phyloP scores from a whole-genome alignment of 2,329 filamentous ascomycete genomes.

The Diaporthe humulicola region DNA sequence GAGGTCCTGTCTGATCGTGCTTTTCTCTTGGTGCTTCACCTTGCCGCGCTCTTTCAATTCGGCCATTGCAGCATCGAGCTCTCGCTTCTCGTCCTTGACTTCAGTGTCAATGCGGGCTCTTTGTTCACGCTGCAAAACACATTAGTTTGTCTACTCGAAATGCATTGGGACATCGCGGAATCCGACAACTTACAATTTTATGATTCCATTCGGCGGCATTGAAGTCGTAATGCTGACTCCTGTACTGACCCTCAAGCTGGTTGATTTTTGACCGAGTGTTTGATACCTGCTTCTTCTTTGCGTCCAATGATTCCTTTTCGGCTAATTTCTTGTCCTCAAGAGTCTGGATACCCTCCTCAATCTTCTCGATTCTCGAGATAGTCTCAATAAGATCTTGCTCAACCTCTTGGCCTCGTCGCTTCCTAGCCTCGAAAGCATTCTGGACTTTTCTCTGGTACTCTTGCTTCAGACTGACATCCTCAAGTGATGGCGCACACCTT shows the following conservation, averaged over 20 bases:
- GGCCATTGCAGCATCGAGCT: slow-evolving; percentile 41
- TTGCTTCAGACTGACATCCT: slow-evolving; percentile 78
- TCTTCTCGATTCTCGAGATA: slow-evolving; percentile 54
- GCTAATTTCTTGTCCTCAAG: slow-evolving; percentile 65
- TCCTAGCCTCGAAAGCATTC: slow-evolving; percentile 66
- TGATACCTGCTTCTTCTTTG: slow-evolving; percentile 65
- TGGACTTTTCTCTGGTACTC: slow-evolving; percentile 73
- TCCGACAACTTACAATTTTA: slow-evolving; percentile 63
- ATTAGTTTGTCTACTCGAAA: slow-evolving; percentile 10
- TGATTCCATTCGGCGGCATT: slow-evolving; percentile 79
- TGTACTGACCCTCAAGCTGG: slow-evolving; percentile 72
- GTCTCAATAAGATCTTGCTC: slow-evolving; percentile 65
- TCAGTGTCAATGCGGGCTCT: slow-evolving; percentile 35
- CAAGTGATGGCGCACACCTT: slow-evolving; percentile 74
- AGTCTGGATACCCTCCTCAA: slow-evolving; percentile 56
- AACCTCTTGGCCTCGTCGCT: slow-evolving; percentile 64
- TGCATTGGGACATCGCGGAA: background rate
- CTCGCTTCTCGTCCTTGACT: slow-evolving; percentile 40
- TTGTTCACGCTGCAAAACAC: slow-evolving; percentile 33
- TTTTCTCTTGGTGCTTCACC: slow-evolving; percentile 54
- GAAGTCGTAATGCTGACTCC: slow-evolving; percentile 75
- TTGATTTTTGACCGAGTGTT: slow-evolving; percentile 70
- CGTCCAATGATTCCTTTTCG: slow-evolving; percentile 63
- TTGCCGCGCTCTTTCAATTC: slow-evolving; percentile 59
- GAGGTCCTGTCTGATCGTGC: slow-evolving; percentile 62